A percentile compares a stretch with the other conserved stretches of the same genome.
Conservation (phyloP, 192 early-diverging fungal genomes). For the Rhizophagus sp. region DNA sequence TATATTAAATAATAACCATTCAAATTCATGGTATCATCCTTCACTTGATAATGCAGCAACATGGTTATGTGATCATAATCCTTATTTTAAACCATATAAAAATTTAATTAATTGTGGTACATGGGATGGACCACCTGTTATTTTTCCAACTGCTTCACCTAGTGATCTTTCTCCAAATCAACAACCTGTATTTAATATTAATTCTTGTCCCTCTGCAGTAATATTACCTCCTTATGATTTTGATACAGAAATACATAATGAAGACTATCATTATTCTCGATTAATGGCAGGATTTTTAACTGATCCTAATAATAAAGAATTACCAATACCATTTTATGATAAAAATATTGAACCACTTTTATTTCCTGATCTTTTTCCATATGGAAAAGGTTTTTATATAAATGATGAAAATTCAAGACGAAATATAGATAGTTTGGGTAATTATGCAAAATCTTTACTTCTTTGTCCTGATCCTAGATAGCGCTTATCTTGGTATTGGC, state of each 20-base stretch:
- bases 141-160: background rate
- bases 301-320: background rate
- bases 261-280: background rate
- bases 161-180: background rate
- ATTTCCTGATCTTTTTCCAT: slow-evolving; percentile 5
- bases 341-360: background rate
- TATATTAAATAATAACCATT: background rate
- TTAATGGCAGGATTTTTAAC: background rate
- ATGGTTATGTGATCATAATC: background rate
- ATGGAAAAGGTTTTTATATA: background rate
- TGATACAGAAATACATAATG: slow-evolving; percentile 13
- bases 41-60: background rate
- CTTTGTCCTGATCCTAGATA: background rate
- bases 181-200: background rate
- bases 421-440: background rate
- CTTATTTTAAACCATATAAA: background rate
- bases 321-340: background rate
- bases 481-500: no score
- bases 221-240: background rate
- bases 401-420: background rate
- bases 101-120: background rate
- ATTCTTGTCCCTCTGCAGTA: background rate
- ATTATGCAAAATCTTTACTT: background rate
- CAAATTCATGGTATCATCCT: background rate
- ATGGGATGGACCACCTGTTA: background rate